A percentile compares a stretch with the other conserved stretches of the same genome.
These are phyloP conservation scores for Geranium brycei DNA, from an alignment of 345 rosid genomes.

Conservation along the genomic window DNA sequence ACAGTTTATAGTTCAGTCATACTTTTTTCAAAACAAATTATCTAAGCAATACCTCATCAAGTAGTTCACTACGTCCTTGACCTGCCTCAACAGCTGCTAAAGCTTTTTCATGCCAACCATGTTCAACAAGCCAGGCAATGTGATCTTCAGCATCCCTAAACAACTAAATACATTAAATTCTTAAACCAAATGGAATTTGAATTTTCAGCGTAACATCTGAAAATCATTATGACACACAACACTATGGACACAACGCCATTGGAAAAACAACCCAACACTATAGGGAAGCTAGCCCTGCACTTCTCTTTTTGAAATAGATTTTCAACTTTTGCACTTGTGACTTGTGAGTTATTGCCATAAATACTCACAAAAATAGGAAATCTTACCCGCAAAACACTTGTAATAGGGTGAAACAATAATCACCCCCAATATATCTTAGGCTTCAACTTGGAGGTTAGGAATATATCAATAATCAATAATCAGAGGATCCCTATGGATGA, in stretches of 20 bases:
- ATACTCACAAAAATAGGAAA: not conserved
- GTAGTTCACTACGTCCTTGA: constrained; percentile 82
- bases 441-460: not conserved
- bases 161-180: not conserved
- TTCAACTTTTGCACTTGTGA: not conserved
- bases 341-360: not conserved
- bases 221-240: not conserved
- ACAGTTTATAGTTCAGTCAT: no score
- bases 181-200: not conserved
- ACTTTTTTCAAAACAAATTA: not conserved
- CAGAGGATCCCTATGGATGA: no score
- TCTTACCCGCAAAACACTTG: not conserved
- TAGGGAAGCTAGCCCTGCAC: not conserved
- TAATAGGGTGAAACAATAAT: not conserved
- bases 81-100: constrained; percentile 95
- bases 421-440: not conserved
- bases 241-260: not conserved
- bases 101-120: constrained; percentile 97
- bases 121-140: constrained; percentile 95
- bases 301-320: not conserved
- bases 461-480: no score
- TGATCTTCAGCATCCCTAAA: constrained; percentile 97
- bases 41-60: constrained; percentile 66
- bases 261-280: not conserved
- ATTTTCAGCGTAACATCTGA: not conserved